phyloP scores from a whole-genome alignment of 208 protist species.

The Trypanosoma mega region DNA sequence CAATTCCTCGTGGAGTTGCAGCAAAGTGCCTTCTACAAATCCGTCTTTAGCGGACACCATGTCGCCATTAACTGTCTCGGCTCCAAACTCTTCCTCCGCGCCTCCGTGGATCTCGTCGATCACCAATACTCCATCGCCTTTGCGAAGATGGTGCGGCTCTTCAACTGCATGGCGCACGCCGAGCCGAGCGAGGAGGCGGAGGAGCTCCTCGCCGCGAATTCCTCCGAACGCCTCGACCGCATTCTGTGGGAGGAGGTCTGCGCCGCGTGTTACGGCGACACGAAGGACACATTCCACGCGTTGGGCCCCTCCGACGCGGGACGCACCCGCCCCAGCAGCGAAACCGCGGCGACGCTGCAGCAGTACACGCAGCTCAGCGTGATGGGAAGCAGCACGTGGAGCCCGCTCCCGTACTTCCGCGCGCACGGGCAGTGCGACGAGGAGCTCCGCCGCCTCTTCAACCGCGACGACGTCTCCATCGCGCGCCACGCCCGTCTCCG shows the following conservation, averaged over 20 bases:
- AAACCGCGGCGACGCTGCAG: constrained; percentile 37
- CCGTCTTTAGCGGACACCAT: constrained; percentile 65
- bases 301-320: no score
- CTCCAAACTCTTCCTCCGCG: constrained; percentile 37
- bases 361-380: constrained; percentile 61
- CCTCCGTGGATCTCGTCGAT: constrained; percentile 38
- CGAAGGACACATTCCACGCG: no score
- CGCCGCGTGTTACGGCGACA: constrained; percentile 49
- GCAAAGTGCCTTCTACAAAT: constrained; percentile 53
- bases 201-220: constrained; percentile 45
- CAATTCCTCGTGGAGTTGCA: constrained; percentile 45
- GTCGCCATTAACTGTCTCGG: constrained; percentile 65
- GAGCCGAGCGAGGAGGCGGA: constrained; percentile 54
- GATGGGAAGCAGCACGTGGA: constrained; percentile 36
- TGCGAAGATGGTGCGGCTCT: constrained; percentile 61
- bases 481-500: background rate
- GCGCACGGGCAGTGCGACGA: constrained; percentile 43
- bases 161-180: constrained; percentile 67
- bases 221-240: constrained; percentile 39
- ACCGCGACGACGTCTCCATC: constrained; percentile 10
- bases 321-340: no score
- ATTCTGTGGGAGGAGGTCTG: constrained; percentile 63
- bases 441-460: constrained; percentile 48
- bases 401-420: constrained; percentile 49
- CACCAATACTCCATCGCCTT: constrained; percentile 61